Conservation (phyloP, 2,329 filamentous ascomycete genomes). For the Fusarium metavorans region DNA sequence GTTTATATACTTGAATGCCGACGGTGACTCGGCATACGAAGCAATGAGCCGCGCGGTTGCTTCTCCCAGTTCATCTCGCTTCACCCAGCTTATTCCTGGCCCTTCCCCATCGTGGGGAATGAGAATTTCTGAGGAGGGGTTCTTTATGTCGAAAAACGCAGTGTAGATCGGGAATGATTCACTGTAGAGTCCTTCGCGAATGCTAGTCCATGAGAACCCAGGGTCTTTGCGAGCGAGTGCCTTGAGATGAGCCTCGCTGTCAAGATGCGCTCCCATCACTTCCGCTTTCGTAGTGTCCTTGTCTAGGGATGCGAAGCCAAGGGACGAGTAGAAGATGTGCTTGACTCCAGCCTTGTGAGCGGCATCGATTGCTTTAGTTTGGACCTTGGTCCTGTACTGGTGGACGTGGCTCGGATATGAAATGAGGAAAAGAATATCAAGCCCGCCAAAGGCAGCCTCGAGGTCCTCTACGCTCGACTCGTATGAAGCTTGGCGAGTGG, state of each 20-base stretch:
- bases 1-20: background rate
- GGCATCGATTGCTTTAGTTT: slow-evolving; percentile 19
- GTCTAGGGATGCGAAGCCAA: slow-evolving; percentile 2
- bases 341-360: slow-evolving; percentile 15
- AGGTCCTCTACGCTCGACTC: slow-evolving; percentile 18
- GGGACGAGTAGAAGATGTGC: slow-evolving; percentile 35
- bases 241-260: slow-evolving; percentile 20
- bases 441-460: background rate
- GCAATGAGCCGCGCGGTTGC: slow-evolving; percentile 26
- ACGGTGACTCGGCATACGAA: background rate
- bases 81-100: slow-evolving; percentile 28
- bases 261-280: slow-evolving; percentile 34
- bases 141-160: slow-evolving; percentile 22
- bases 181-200: slow-evolving; percentile 34
- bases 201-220: slow-evolving; percentile 23
- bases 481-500: slow-evolving; percentile 22
- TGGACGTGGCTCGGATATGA: slow-evolving; percentile 36
- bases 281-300: slow-evolving; percentile 9
- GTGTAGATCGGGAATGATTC: slow-evolving; percentile 38
- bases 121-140: background rate
- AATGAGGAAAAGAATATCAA: slow-evolving; percentile 25
- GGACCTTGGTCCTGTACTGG: slow-evolving; percentile 21
- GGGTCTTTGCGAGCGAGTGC: background rate
- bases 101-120: slow-evolving; percentile 30
- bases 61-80: slow-evolving; percentile 35